Conservation (phyloP, 2,329 filamentous ascomycete genomes). For the Thielaviopsis ethacetica region DNA sequence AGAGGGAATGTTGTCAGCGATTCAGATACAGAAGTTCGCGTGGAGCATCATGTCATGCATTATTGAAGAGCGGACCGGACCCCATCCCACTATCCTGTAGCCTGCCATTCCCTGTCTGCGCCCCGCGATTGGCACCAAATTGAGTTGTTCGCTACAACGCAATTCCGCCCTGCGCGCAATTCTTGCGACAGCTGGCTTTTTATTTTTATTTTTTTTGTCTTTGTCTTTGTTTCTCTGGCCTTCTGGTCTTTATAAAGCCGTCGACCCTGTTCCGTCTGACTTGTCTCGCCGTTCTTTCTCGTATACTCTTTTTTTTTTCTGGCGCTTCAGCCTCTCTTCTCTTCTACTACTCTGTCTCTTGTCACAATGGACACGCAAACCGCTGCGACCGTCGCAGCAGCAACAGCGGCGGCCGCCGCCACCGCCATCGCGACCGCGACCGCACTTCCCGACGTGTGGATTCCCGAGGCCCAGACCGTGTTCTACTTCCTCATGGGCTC, state of each 20-base stretch:
- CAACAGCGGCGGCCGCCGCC: background rate
- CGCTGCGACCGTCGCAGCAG: background rate
- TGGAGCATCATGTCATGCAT: too few relatives aligned
- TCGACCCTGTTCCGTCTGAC: background rate
- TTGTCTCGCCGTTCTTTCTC: background rate
- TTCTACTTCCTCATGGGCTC: conserved; percentile 6
- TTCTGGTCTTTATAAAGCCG: too few relatives aligned
- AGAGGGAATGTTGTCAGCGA: background rate
- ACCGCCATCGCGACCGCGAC: background rate
- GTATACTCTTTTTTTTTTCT: background rate
- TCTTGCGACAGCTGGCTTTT: background rate
- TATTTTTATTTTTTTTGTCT: too few relatives aligned
- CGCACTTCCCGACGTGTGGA: conserved; percentile 5
- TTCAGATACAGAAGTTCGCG: background rate
- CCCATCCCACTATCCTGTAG: background rate
- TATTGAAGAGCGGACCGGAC: background rate
- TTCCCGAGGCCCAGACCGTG: conserved; percentile 9
- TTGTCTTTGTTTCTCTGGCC: background rate
- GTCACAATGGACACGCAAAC: background rate
- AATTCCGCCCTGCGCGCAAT: background rate
- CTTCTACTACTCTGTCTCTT: background rate
- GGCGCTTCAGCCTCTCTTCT: background rate
- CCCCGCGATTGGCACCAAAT: background rate
- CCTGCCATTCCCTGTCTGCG: background rate
- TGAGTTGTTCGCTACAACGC: too few relatives aligned